Evolutionary conservation across 2,329 filamentous ascomycete genomes (phyloP).

Genomic region (Pestalotiopsis fici): DNA sequence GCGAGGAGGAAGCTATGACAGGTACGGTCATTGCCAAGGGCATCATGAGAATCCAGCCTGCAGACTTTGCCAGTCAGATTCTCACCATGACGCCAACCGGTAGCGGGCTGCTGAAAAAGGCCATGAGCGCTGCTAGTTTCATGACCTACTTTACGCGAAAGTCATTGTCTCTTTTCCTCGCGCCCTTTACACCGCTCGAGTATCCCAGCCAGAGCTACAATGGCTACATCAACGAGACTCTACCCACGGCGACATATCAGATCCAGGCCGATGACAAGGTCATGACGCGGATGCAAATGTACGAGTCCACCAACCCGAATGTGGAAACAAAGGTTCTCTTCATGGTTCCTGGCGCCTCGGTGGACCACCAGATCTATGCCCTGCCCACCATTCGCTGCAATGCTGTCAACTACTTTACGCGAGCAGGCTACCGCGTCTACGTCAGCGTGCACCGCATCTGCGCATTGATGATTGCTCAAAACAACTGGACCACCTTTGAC

Average conservation of each 20-base stretch:
- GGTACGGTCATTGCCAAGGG: constrained; percentile 56
- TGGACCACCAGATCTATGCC: constrained; percentile 64
- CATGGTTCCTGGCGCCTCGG: constrained; percentile 63
- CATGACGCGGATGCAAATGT: constrained; percentile 54
- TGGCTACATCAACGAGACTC: constrained; percentile 55
- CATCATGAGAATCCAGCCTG: constrained; percentile 55
- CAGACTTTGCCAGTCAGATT: constrained; percentile 57
- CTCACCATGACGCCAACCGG: constrained; percentile 54
- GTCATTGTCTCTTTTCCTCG: constrained; percentile 53
- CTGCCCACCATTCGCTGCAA: constrained; percentile 65
- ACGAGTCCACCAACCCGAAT: constrained; percentile 47
- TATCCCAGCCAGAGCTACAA: constrained; percentile 49
- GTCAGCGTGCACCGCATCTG: constrained; percentile 60
- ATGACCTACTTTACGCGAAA: constrained; percentile 57
- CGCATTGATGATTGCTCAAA: constrained; percentile 47
- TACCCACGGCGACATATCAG: constrained; percentile 40
- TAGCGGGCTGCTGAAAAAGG: constrained; percentile 42
- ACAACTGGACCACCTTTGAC: constrained; percentile 61
- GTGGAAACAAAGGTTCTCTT: constrained; percentile 51
- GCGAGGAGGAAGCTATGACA: constrained; percentile 39
- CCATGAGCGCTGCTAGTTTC: constrained; percentile 49
- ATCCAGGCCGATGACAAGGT: constrained; percentile 55
- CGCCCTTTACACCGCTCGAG: constrained; percentile 56
- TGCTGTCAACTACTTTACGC: constrained; percentile 62
- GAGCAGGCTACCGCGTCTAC: constrained; percentile 62